Base-by-base conservation (phyloP, 441 rosid genomes). In the Omphalea diandra region DNA sequence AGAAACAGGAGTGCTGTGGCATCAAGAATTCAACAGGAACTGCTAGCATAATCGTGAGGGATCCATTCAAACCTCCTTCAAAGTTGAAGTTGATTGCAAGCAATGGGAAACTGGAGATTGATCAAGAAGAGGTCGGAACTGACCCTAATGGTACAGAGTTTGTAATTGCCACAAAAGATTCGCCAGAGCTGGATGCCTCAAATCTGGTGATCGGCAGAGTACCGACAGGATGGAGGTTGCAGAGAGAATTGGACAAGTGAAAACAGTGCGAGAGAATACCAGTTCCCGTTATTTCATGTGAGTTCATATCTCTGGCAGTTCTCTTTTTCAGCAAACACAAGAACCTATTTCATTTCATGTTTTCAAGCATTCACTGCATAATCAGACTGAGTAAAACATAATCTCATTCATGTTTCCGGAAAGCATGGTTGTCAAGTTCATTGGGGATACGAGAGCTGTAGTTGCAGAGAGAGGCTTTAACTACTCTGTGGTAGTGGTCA, bases 401-500 rank as follows among this genome's bases (percentile, higher is more conserved):
- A 40, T 11, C 15, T 4, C 54, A 11, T 47, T 41, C 38, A 20
- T 41, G 6, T 35, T 61, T 47, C 61, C 72, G 68, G 69, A 73
- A 70, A 38, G 63, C 84, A 94, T 95, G 80, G 95, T 86, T 70
- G 97, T 97, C 40, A 87, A 88, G 79, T 81, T 90, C 67, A 81
- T 91, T 22, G 96, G 98, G 49, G 98, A 91, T 69, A 89, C 87
- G 78, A 83, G 96, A 75, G 97, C 97, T 18, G 93, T 86, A 14
- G 98, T 91, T 6, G 97, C 96, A 38, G 98, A 88, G 74, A 86
- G 93, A 74, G 96, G 94, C 33, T 93, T 93, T 78, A 91, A 91
- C 73, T 94, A 91, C 82, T 81, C 93, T 0, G 89, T 86, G 76
- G 96, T 90, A 40, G 53, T 82, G 1, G 75, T 91, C 72, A 85